phyloP scores from a whole-genome alignment of 768 basidiomycete genomes.

The Tubosaeta sp. region DNA sequence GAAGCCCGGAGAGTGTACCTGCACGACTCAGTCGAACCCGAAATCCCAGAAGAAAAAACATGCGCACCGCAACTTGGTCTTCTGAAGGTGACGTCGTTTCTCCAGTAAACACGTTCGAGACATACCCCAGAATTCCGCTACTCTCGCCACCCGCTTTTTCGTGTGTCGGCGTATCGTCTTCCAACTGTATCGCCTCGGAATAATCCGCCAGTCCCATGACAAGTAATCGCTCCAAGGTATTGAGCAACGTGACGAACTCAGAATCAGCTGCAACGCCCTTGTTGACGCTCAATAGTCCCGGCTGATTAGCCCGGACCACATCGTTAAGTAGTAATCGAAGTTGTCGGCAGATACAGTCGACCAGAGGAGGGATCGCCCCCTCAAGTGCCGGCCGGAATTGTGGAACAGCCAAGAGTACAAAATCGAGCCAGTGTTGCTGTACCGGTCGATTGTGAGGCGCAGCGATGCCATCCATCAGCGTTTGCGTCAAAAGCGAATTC shows the following conservation, averaged over 20 bases:
- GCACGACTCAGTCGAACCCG: slow-evolving; percentile 2
- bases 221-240: slow-evolving; percentile 78
- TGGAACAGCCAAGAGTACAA: slow-evolving; percentile 85
- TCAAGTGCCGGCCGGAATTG: slow-evolving; percentile 75
- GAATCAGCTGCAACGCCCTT: slow-evolving; percentile 61
- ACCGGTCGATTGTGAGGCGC: slow-evolving; percentile 67
- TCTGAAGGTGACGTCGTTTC: slow-evolving; percentile 51
- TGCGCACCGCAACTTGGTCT: slow-evolving; percentile 55
- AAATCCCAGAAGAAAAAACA: slow-evolving; percentile 6
- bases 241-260: slow-evolving; percentile 80
- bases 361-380: slow-evolving; percentile 64
- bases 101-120: slow-evolving; percentile 86
- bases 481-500: slow-evolving; percentile 72
- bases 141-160: slow-evolving; percentile 55
- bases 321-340: slow-evolving; percentile 55
- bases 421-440: slow-evolving; percentile 95
- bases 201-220: slow-evolving; percentile 64
- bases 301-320: slow-evolving; percentile 40
- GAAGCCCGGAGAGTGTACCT: slow-evolving; percentile 71
- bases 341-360: slow-evolving; percentile 75
- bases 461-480: slow-evolving; percentile 77
- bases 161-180: slow-evolving; percentile 49
- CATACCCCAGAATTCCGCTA: slow-evolving; percentile 78
- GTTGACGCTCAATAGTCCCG: slow-evolving; percentile 40
- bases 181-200: slow-evolving; percentile 43